Evolutionary conservation across 2,329 filamentous ascomycete genomes (phyloP), one percentile per base, ranked within the genome.

Genomic region (Neopestalotiopsis sp.): DNA sequence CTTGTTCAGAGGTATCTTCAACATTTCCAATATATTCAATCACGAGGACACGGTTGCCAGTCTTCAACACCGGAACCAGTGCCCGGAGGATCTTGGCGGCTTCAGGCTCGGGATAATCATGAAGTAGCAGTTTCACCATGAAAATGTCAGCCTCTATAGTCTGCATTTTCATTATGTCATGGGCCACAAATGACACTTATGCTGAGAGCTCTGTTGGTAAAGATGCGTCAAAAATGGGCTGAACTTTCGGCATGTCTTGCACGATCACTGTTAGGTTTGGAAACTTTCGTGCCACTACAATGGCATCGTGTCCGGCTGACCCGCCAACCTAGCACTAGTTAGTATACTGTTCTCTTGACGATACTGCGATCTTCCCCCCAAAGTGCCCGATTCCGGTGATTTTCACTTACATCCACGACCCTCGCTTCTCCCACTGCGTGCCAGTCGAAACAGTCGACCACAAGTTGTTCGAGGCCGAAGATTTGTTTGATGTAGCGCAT

Each of bases 51-150:
- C 75, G 75, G 13, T 81, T 77, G 49, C 87, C 81, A 2, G 83
- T 78, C 70, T 83, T 80, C 70, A 88, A 71, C 38, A 82, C 79
- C 1, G 85, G 82, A 0, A 82, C 73, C 30, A 87, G 75, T 0
- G 78, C 79, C 56, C 78, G 79, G 45, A 84, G 76, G 65, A 86
- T 85, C 68, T 75, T 73, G 20, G 79, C 69, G 4, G 77, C 77
- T 64, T 84, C 79, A 30, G 78, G 76, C 67, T 88, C 85, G 0
- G 85, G 81, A 84, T 85, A 88, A 77, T 88, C 86, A 74, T 89
- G 87, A 17, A 89, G 78, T 67, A 89, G 86, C 68, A 84, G 78
- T 72, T 86, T 86, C 71, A 89, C 75, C 69, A 88, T 78, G 77
- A 86, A 89, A 63, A 86, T 77, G 67, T 85, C 84, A 13, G 83